Conservation (phyloP, 2,329 filamentous ascomycete species). For the Alternaria triticina region DNA sequence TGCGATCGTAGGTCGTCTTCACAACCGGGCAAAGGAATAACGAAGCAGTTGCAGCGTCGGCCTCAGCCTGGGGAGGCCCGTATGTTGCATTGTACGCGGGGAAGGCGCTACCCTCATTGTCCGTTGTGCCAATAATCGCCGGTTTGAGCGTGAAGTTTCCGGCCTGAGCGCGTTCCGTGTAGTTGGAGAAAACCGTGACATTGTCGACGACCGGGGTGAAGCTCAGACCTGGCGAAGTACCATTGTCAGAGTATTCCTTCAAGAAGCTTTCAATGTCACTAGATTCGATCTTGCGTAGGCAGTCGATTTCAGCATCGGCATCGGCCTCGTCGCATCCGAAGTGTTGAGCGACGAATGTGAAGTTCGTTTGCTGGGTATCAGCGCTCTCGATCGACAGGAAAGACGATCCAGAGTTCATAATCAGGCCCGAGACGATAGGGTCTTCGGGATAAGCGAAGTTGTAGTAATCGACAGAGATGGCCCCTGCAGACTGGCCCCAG, state of each 20-base stretch:
- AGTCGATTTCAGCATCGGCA: conserved; percentile 40
- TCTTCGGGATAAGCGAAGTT: conserved; percentile 57
- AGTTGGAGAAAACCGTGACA: conserved; percentile 44
- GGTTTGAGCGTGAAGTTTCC: conserved; percentile 39
- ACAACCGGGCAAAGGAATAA: conserved; percentile 41
- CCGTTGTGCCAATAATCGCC: conserved; percentile 46
- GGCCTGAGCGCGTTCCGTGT: conserved; percentile 37
- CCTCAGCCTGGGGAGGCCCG: conserved; percentile 30
- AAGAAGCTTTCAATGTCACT: conserved; percentile 42
- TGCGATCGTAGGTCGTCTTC: conserved; percentile 36
- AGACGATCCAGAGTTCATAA: conserved; percentile 35
- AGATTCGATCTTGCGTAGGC: conserved; percentile 44
- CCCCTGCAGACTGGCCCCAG: conserved; percentile 50
- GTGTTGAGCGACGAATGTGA: conserved; percentile 47
- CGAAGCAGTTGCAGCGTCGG: conserved; percentile 27
- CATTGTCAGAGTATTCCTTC: conserved; percentile 34
- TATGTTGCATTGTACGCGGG: conserved; percentile 36
- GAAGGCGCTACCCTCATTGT: conserved; percentile 45
- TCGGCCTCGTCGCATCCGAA: conserved; percentile 41
- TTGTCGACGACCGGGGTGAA: conserved; percentile 42
- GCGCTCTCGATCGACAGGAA: conserved; percentile 13
- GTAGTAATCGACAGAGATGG: conserved; percentile 55
- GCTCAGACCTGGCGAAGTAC: conserved; percentile 28
- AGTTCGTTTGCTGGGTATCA: conserved; percentile 43
- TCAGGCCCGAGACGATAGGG: conserved; percentile 51